phyloP scores from a whole-genome alignment of 1,139 yeast species.

The Protomyces inundatus region DNA sequence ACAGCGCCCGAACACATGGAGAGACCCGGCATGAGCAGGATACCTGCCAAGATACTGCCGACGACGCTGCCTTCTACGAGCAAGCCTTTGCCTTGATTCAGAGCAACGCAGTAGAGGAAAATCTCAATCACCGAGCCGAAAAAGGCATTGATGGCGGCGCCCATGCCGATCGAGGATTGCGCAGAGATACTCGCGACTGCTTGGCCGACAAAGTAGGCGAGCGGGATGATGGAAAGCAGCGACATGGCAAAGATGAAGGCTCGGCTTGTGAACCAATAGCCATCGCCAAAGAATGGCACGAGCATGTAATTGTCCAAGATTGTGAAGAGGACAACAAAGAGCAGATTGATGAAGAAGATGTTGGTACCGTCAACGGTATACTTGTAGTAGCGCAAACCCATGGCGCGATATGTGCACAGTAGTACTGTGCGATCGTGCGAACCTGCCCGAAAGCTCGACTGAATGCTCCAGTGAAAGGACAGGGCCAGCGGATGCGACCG shows the following conservation, averaged over 20 bases:
- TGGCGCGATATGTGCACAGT: constrained; percentile 83
- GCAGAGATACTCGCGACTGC: constrained; percentile 98
- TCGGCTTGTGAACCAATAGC: constrained; percentile 54
- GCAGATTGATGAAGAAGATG: constrained; percentile 79
- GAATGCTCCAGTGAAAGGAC: constrained; percentile 47
- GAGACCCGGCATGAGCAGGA: constrained; percentile 79
- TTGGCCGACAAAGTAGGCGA: constrained; percentile 96
- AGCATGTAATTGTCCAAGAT: constrained; percentile 70
- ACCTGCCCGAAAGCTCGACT: constrained; percentile 30
- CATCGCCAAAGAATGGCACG: constrained; percentile 49
- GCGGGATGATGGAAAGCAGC: constrained; percentile 77
- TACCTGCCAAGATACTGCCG: constrained; percentile 92
- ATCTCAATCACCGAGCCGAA: constrained; percentile 95
- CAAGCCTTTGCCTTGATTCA: constrained; percentile 75
- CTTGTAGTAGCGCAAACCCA: constrained; percentile 88
- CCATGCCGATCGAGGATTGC: constrained; percentile 98
- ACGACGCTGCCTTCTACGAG: constrained; percentile 96
- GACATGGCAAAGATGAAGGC: constrained; percentile 63
- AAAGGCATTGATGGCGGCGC: constrained; percentile 96
- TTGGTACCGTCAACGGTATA: constrained; percentile 95
- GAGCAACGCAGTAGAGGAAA: constrained; percentile 84
- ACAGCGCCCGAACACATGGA: constrained; percentile 98
- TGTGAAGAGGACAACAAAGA: constrained; percentile 73
- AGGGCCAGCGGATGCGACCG: constrained; percentile 88
- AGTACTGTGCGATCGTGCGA: constrained; percentile 45